Evolutionary conservation across 129 eudicot species (phyloP).

Genomic region (Logfia minima): DNA sequence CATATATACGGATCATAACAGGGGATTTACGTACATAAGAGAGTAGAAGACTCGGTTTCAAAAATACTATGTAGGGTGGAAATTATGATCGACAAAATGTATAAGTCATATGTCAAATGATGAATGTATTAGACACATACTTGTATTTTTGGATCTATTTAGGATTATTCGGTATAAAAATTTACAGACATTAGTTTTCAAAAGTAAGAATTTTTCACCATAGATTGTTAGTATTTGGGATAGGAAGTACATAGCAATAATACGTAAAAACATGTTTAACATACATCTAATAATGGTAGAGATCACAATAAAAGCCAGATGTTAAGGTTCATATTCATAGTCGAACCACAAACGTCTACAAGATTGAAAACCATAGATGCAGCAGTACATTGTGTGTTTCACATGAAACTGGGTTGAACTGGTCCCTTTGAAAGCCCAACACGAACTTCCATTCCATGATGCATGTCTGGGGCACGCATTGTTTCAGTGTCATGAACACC

Average conservation of each 20-base stretch:
- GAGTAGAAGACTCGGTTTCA: too few species aligned
- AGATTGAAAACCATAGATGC: constrained; percentile 21
- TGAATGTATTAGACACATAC: too few species aligned
- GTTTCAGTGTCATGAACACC: constrained; percentile 87
- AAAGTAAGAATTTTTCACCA: background rate
- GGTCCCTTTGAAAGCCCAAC: constrained; percentile 89
- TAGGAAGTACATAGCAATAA: constrained; percentile 10
- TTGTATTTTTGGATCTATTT: too few species aligned
- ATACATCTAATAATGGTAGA: constrained; percentile 17
- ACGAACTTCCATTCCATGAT: constrained; percentile 95
- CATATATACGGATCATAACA: too few species aligned
- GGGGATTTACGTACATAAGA: too few species aligned
- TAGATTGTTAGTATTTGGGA: background rate
- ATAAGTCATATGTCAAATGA: too few species aligned
- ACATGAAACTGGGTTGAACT: constrained; percentile 64
- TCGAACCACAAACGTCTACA: constrained; percentile 26
- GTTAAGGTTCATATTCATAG: constrained; percentile 30
- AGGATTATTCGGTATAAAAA: too few species aligned
- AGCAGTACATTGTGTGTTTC: background rate
- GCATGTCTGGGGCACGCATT: constrained; percentile 73
- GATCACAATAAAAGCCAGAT: constrained; percentile 20
- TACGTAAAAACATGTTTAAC: constrained; percentile 4
- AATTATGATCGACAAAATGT: too few species aligned
- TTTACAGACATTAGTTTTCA: background rate
- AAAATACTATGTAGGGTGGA: too few species aligned